A percentile compares a stretch with the other conserved stretches of the same genome.
Conservation (phyloP, 2,329 filamentous ascomycete species). For the Microascus cirrosus region DNA sequence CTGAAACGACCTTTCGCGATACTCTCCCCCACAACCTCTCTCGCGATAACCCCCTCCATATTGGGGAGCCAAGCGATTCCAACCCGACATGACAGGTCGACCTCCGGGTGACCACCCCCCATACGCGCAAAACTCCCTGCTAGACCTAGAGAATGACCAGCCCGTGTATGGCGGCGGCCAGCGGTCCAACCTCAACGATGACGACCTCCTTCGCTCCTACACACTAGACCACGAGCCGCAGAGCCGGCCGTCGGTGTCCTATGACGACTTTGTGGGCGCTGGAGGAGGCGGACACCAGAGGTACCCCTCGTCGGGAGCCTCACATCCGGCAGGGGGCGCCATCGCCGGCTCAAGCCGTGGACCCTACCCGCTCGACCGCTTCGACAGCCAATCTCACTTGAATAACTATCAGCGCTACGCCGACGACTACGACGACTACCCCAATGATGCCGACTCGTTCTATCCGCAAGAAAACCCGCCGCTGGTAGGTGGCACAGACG, state of each 20-base stretch:
- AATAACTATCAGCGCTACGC: constrained; percentile 89
- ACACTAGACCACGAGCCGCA: constrained; percentile 56
- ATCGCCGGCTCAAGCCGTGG: constrained; percentile 10
- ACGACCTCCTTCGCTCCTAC: constrained; percentile 67
- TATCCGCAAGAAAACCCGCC: constrained; percentile 65
- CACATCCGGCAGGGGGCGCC: neutral
- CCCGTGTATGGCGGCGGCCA: constrained; percentile 66
- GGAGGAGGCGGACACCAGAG: constrained; percentile 28
- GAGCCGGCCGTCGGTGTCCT: constrained; percentile 75
- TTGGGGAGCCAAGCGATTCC: neutral
- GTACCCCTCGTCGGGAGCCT: constrained; percentile 4
- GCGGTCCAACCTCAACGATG: constrained; percentile 68
- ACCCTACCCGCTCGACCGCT: constrained; percentile 34
- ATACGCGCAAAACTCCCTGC: constrained; percentile 43
- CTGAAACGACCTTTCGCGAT: neutral
- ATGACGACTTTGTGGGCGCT: constrained; percentile 86
- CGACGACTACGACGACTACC: constrained; percentile 72
- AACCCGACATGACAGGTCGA: constrained; percentile 49
- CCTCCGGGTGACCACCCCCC: constrained; percentile 34
- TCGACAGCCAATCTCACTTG: constrained; percentile 68
- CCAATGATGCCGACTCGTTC: constrained; percentile 66
- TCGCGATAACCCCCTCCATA: neutral
- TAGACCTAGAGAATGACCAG: constrained; percentile 63
- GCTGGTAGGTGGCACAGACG: constrained; percentile 13
- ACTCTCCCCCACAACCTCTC: neutral